A percentile compares a stretch with the other conserved stretches of the same genome.
These are phyloP conservation scores for Xanthoparmelia taractica DNA, from an alignment of 495 filamentous ascomycete species.

Conservation along the genomic window DNA sequence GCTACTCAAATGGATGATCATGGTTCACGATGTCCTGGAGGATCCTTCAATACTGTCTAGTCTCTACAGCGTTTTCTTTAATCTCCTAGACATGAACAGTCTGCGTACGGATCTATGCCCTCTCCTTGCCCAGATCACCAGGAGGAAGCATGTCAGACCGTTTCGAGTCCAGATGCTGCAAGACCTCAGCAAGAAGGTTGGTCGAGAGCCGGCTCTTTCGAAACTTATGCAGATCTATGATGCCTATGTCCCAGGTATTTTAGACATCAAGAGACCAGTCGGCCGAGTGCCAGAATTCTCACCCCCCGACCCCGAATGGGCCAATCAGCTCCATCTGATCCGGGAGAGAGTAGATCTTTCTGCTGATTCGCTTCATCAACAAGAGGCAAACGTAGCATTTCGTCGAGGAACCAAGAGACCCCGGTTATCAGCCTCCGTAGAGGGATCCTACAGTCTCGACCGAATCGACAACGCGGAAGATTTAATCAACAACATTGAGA, in stretches of 20 bases:
- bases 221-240: conserved; percentile 80
- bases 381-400: conserved; percentile 39
- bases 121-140: conserved; percentile 72
- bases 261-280: conserved; percentile 3
- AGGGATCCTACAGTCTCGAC: conserved; percentile 64
- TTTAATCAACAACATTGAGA: conserved; percentile 69
- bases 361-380: conserved; percentile 22
- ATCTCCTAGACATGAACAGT: conserved; percentile 71
- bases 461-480: conserved; percentile 66
- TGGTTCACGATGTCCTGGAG: conserved; percentile 67
- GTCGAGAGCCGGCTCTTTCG: conserved; percentile 65
- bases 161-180: conserved; percentile 76
- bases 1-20: conserved; percentile 72
- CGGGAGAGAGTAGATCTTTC: conserved; percentile 22
- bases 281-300: conserved; percentile 25
- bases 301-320: conserved; percentile 75
- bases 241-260: conserved; percentile 72
- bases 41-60: conserved; percentile 57
- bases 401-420: conserved; percentile 41
- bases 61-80: conserved; percentile 73
- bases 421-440: conserved; percentile 30
- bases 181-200: conserved; percentile 50
- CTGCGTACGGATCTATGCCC: conserved; percentile 55
- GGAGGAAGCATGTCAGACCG: conserved; percentile 79
- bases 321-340: conserved; percentile 56